Evolutionary conservation across 805 yeast species (phyloP).

Genomic region (Cyberlindnera lachancei): DNA sequence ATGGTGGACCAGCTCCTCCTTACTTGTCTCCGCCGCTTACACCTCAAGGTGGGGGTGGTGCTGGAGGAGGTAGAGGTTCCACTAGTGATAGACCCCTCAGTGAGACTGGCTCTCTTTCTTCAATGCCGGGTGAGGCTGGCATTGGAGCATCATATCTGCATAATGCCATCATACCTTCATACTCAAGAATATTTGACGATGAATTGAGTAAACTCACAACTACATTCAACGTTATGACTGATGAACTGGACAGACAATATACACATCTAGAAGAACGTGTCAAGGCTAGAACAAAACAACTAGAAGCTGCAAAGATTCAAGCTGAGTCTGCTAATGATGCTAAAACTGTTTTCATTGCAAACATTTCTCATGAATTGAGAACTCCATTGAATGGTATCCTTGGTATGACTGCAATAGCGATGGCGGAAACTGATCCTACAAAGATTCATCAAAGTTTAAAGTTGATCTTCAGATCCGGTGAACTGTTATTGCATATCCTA

Average conservation of each 20-base stretch:
- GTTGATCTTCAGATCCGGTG: conserved; percentile 87
- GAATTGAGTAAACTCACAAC: conserved; percentile 84
- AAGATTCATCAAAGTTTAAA: conserved; percentile 70
- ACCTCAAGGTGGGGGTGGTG: too few species aligned
- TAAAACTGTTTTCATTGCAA: conserved; percentile 87
- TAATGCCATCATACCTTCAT: conserved; percentile 36
- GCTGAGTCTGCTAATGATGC: conserved; percentile 97
- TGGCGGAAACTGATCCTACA: conserved; percentile 70
- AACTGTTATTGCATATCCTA: conserved; percentile 75
- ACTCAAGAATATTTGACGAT: conserved; percentile 55
- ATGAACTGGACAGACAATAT: conserved; percentile 79
- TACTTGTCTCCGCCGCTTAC: conserved; percentile 1
- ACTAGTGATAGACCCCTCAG: conserved; percentile 1
- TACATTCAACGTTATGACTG: conserved; percentile 88
- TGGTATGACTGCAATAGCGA: conserved; percentile 91
- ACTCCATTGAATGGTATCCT: conserved; percentile 94
- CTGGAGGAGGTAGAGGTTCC: conserved; percentile 1
- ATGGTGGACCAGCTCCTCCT: not conserved
- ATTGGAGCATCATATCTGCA: conserved; percentile 24
- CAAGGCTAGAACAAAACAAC: conserved; percentile 73
- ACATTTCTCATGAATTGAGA: conserved; percentile 87
- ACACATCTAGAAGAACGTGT: conserved; percentile 84
- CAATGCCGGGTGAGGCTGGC: conserved; percentile 1
- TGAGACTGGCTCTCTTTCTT: conserved; percentile 13
- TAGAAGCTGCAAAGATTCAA: conserved; percentile 79